Percentiles rank a stretch among this genome's conserved stretches.
Conservation (phyloP, 164 flowering plant genomes). For the Piper longum region DNA sequence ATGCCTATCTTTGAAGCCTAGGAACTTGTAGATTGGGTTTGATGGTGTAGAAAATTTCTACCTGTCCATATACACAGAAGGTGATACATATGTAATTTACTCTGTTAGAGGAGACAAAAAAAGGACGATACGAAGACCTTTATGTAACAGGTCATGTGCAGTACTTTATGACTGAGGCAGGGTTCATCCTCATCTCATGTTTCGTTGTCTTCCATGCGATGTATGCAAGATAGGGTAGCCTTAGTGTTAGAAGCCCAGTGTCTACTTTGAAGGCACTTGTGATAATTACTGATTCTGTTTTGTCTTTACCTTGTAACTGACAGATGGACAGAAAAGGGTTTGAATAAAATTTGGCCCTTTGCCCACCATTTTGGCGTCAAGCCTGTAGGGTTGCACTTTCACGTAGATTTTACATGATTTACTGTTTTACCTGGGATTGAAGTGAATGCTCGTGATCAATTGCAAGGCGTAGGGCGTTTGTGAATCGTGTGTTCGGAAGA, state of each 20-base stretch:
- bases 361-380: slow-evolving; percentile 4
- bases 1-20: slow-evolving; percentile 12
- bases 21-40: slow-evolving; percentile 10
- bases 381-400: not conserved
- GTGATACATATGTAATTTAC: slow-evolving; percentile 32
- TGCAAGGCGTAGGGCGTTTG: not conserved
- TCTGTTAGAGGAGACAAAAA: slow-evolving; percentile 23
- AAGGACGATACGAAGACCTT: slow-evolving; percentile 21
- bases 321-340: slow-evolving; percentile 17
- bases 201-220: not conserved
- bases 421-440: not conserved
- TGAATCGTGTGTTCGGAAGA: not conserved
- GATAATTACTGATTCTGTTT: slow-evolving; percentile 24
- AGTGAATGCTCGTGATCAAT: slow-evolving; percentile 9
- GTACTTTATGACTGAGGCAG: slow-evolving; percentile 5
- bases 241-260: slow-evolving; percentile 11
- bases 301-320: slow-evolving; percentile 39
- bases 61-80: slow-evolving; percentile 31
- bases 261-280: slow-evolving; percentile 9
- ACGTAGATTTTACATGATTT: not conserved
- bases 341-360: slow-evolving; percentile 28
- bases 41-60: slow-evolving; percentile 21
- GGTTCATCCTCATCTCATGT: slow-evolving; percentile 10
- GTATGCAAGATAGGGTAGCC: not conserved
- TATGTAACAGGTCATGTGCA: slow-evolving; percentile 42